phyloP scores from a whole-genome alignment of 2,329 filamentous ascomycete genomes.

The Aspergillus neoniger region DNA sequence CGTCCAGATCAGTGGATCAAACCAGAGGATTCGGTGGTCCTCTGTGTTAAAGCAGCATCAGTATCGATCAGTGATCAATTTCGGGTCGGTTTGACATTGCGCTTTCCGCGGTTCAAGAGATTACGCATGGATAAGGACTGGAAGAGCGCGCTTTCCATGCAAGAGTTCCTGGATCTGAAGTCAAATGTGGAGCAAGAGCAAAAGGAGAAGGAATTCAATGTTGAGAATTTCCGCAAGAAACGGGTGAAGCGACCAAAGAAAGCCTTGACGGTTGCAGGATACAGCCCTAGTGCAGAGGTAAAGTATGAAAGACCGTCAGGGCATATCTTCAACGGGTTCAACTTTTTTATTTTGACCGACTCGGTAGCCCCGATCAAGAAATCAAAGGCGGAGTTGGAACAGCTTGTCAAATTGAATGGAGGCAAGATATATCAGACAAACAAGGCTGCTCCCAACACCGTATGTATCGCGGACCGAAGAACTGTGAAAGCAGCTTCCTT shows the following conservation, averaged over 20 bases:
- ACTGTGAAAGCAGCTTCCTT: constrained; percentile 80
- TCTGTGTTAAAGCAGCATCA: constrained; percentile 85
- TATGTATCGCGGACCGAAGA: constrained; percentile 77
- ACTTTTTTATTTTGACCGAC: constrained; percentile 81
- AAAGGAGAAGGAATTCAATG: constrained; percentile 72
- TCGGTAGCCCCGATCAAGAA: constrained; percentile 69
- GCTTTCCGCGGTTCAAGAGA: constrained; percentile 86
- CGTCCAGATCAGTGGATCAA: constrained; percentile 91
- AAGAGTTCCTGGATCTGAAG: constrained; percentile 75
- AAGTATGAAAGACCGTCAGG: constrained; percentile 61
- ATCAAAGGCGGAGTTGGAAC: constrained; percentile 76
- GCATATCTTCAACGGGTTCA: constrained; percentile 71
- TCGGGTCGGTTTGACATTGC: constrained; percentile 72
- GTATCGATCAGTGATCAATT: constrained; percentile 76
- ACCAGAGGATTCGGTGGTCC: constrained; percentile 80
- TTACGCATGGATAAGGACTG: constrained; percentile 82
- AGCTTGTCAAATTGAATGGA: constrained; percentile 78
- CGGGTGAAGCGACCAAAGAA: constrained; percentile 64
- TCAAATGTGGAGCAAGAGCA: constrained; percentile 68
- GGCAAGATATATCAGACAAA: constrained; percentile 77
- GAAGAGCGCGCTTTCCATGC: constrained; percentile 74
- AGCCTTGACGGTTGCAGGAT: constrained; percentile 72
- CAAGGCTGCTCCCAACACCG: constrained; percentile 60
- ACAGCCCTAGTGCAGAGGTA: constrained; percentile 54
- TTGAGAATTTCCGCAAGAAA: constrained; percentile 68